Percentiles rank a stretch among this genome's conserved stretches.
Evolutionary conservation across 1,284 basidiomycete genomes (phyloP).

Genomic region (Jaminaea rosea): DNA sequence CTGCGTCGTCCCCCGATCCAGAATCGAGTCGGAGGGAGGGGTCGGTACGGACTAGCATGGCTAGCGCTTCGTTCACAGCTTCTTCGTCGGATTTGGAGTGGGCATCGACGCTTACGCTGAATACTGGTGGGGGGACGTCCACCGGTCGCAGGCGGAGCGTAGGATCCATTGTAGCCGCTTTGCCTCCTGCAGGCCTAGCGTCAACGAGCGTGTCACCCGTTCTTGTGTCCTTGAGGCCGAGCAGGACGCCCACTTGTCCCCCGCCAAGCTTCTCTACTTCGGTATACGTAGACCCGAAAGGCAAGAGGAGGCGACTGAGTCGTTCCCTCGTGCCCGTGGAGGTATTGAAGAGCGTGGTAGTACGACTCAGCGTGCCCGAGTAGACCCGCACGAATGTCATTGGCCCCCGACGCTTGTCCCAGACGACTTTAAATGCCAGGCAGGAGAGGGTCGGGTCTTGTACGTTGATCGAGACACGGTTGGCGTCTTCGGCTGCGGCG

Average conservation of each 20-base stretch:
- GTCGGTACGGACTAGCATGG: slow-evolving; percentile 69
- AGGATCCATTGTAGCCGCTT: background rate
- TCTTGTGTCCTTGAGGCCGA: slow-evolving; percentile 70
- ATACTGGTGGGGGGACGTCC: slow-evolving; percentile 69
- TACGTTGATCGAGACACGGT: slow-evolving; percentile 40
- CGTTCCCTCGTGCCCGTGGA: slow-evolving; percentile 64
- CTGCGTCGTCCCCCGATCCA: slow-evolving; percentile 45
- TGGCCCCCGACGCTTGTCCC: slow-evolving; percentile 75
- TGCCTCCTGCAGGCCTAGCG: slow-evolving; percentile 1
- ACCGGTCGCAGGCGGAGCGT: slow-evolving; percentile 58
- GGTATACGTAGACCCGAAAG: slow-evolving; percentile 68
- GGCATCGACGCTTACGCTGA: slow-evolving; percentile 48
- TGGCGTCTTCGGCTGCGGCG: slow-evolving; percentile 47
- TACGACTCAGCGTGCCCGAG: slow-evolving; percentile 60
- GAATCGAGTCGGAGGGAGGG: slow-evolving; percentile 64
- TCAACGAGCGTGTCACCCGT: slow-evolving; percentile 71
- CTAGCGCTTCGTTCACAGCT: slow-evolving; percentile 65
- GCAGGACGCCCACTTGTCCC: slow-evolving; percentile 73
- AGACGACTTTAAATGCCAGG: slow-evolving; percentile 79
- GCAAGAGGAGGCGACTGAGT: slow-evolving; percentile 64
- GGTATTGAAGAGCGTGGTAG: slow-evolving; percentile 61
- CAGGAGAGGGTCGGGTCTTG: slow-evolving; percentile 12
- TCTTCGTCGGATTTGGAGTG: slow-evolving; percentile 55
- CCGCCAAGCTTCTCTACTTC: slow-evolving; percentile 73
- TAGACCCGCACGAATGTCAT: slow-evolving; percentile 85